These are phyloP conservation scores for Capronia epimyces DNA, from an alignment of 2,329 filamentous ascomycete genomes.

Conservation along the genomic window DNA sequence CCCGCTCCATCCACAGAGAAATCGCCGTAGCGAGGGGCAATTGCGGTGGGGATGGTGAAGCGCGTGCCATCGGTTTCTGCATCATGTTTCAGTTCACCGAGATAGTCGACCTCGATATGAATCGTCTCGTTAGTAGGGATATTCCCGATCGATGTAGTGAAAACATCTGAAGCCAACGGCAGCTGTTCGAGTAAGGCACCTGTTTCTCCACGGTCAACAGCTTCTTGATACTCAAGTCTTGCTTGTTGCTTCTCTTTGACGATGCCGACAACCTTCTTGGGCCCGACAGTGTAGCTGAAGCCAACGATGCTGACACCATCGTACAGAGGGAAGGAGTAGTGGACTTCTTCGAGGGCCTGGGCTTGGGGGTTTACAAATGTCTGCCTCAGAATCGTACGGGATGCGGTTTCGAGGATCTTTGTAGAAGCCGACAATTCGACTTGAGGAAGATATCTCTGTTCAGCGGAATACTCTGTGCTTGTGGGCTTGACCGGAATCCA, in stretches of 20 bases:
- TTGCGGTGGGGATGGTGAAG: slow-evolving; percentile 62
- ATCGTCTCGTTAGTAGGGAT: slow-evolving; percentile 55
- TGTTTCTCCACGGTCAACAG: slow-evolving; percentile 53
- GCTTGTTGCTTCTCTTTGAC: slow-evolving; percentile 64
- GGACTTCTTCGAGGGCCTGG: slow-evolving; percentile 49
- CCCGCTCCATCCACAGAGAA: slow-evolving; percentile 5
- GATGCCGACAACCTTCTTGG: slow-evolving; percentile 52
- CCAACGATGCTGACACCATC: slow-evolving; percentile 65
- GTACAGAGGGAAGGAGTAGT: slow-evolving; percentile 66
- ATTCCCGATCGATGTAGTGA: slow-evolving; percentile 63
- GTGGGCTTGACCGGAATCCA: slow-evolving; percentile 8
- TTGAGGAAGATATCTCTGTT: slow-evolving; percentile 52
- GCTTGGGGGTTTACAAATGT: slow-evolving; percentile 54
- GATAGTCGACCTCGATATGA: slow-evolving; percentile 58
- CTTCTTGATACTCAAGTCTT: slow-evolving; percentile 54
- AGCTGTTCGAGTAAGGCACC: slow-evolving; percentile 63
- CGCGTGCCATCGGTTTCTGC: slow-evolving; percentile 61
- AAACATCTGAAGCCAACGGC: slow-evolving; percentile 57
- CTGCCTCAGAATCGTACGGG: slow-evolving; percentile 51
- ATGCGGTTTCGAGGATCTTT: slow-evolving; percentile 54
- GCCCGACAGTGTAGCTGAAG: slow-evolving; percentile 60
- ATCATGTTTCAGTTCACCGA: slow-evolving; percentile 68
- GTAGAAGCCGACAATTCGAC: slow-evolving; percentile 54
- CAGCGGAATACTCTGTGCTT: background rate
- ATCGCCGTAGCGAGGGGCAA: slow-evolving; percentile 61